A percentile compares a stretch with the other conserved stretches of the same genome.
Conservation (phyloP, 768 basidiomycete species). For the Amanita muscaria region DNA sequence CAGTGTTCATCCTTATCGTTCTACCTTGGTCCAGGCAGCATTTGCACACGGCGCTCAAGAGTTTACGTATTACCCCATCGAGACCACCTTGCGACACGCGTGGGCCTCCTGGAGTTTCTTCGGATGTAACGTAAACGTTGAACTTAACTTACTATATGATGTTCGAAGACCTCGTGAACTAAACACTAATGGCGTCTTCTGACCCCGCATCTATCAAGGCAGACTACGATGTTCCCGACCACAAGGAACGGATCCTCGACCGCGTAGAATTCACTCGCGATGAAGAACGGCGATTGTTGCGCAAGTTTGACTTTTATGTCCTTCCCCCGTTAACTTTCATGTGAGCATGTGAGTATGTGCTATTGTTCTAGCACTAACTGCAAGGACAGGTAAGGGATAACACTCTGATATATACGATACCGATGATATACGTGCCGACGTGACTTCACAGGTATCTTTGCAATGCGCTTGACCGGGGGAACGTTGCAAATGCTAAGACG, state of each 20-base stretch:
- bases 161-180: no score
- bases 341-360: slow-evolving; percentile 16
- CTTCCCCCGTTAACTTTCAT: slow-evolving; percentile 37
- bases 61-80: no score
- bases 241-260: not conserved
- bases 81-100: no score
- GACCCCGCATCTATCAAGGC: not conserved
- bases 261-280: slow-evolving; percentile 9
- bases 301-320: slow-evolving; percentile 34
- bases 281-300: slow-evolving; percentile 25
- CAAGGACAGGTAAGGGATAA: not conserved
- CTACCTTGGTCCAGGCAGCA: no score
- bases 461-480: slow-evolving; percentile 42
- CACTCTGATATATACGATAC: not conserved
- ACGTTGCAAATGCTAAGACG: slow-evolving; percentile 45
- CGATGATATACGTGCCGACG: not conserved
- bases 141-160: no score
- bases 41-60: no score
- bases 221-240: not conserved
- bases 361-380: not conserved
- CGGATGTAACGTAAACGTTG: no score
- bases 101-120: no score
- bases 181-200: no score
- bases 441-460: slow-evolving; percentile 41
- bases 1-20: no score